A percentile compares a stretch with the other conserved stretches of the same genome.
phyloP scores from a whole-genome alignment of 2,329 filamentous ascomycete genomes.

The Penicillium nordicum region DNA sequence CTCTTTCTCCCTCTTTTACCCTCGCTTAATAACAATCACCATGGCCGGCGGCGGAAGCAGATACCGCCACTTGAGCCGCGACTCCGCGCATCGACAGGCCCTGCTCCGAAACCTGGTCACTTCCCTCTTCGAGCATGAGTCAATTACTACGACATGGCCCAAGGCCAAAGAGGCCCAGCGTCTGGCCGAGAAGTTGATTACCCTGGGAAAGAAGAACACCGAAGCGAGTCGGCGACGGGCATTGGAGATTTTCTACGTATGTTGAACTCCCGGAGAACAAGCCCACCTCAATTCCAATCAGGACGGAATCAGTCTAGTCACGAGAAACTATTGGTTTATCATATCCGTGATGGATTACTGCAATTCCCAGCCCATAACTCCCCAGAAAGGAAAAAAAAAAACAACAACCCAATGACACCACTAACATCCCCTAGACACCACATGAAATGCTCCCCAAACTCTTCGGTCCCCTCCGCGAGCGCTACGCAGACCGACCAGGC shows the following conservation, averaged over 20 bases:
- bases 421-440: conserved; percentile 33
- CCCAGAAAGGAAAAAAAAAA: not conserved
- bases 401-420: not conserved
- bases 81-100: conserved; percentile 83
- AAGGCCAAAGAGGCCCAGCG: conserved; percentile 97
- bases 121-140: conserved; percentile 87
- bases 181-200: conserved; percentile 90
- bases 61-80: conserved; percentile 83
- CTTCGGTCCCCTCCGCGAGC: conserved; percentile 74
- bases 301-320: not conserved
- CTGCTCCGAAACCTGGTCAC: conserved; percentile 94
- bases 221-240: conserved; percentile 72
- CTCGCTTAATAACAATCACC: conserved; percentile 17
- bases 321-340: not conserved
- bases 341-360: not conserved
- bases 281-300: not conserved
- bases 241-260: conserved; percentile 80
- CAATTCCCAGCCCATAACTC: not conserved
- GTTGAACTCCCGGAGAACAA: conserved; percentile 31
- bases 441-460: conserved; percentile 68
- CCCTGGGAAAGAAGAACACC: conserved; percentile 88
- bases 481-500: conserved; percentile 75
- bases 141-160: conserved; percentile 89
- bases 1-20: not conserved
- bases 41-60: conserved; percentile 88